These are phyloP conservation scores for Protomyces gravidus DNA, from an alignment of 1,139 yeast genomes.

Conservation along the genomic window DNA sequence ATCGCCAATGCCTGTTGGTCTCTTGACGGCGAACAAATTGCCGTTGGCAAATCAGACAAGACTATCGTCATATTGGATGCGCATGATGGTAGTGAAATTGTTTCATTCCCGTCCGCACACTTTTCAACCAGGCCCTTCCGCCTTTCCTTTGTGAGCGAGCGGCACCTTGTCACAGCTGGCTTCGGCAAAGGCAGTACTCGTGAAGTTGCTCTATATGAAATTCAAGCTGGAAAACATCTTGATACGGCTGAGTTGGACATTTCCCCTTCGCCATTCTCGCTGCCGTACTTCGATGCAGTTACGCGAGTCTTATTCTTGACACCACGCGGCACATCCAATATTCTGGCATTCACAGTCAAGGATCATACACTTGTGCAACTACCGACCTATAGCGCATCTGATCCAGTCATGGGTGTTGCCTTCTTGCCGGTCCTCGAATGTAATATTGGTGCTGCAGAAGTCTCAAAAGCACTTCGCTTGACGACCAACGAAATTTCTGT, in stretches of 20 bases:
- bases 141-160: constrained; percentile 45
- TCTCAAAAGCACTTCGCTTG: constrained; percentile 39
- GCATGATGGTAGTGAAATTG: constrained; percentile 2
- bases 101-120: constrained; percentile 16
- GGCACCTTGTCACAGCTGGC: constrained; percentile 90
- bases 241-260: constrained; percentile 61
- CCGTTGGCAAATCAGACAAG: constrained; percentile 23
- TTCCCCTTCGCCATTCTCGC: constrained; percentile 76
- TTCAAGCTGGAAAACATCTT: constrained; percentile 37
- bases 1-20: constrained; percentile 21
- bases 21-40: constrained; percentile 18
- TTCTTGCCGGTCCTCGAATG: constrained; percentile 78
- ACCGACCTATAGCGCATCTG: constrained; percentile 80
- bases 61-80: constrained; percentile 13
- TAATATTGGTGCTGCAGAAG: constrained; percentile 76
- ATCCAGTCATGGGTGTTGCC: constrained; percentile 95
- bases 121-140: constrained; percentile 23
- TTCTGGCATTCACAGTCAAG: constrained; percentile 70
- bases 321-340: constrained; percentile 95
- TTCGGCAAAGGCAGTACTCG: constrained; percentile 89
- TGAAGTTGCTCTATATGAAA: constrained; percentile 91
- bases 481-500: constrained; percentile 21
- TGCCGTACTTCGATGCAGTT: constrained; percentile 82
- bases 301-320: constrained; percentile 80
- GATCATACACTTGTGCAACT: constrained; percentile 75